A percentile compares a stretch with the other conserved stretches of the same genome.
These are phyloP conservation scores for Solanum stenotomum DNA, from an alignment of 257 asterid species.

Conservation along the genomic window DNA sequence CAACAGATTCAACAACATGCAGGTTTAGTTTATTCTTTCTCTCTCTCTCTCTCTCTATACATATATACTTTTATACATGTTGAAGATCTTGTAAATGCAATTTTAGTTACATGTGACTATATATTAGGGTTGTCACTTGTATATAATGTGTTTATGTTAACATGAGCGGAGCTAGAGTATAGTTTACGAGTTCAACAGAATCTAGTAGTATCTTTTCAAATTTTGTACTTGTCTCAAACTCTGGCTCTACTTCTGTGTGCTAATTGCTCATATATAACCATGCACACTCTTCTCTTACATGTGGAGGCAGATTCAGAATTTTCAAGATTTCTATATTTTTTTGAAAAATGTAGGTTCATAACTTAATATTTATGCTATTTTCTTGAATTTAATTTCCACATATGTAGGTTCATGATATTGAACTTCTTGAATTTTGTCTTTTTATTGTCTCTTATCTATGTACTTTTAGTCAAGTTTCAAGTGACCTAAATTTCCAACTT, in stretches of 20 bases:
- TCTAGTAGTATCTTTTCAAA: neutral
- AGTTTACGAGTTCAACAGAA: neutral
- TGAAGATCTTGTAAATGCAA: neutral
- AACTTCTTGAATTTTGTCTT: neutral
- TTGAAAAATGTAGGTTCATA: neutral
- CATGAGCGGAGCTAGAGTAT: neutral
- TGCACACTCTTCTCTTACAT: neutral
- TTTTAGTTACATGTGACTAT: neutral
- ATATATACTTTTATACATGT: neutral
- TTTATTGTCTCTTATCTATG: neutral
- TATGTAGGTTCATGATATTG: neutral
- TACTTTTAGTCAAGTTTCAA: neutral
- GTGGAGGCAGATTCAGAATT: neutral
- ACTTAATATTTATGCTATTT: neutral
- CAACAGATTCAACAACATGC: constrained; percentile 94
- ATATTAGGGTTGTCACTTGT: neutral
- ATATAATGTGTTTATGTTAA: neutral
- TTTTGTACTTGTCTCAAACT: neutral
- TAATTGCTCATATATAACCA: neutral
- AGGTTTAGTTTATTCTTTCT: constrained; percentile 22
- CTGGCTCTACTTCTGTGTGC: neutral
- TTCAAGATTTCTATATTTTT: neutral
- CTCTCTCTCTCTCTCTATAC: neutral
- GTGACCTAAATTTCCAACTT: neutral
- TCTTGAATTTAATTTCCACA: neutral